Conservation (phyloP, 2,329 filamentous ascomycete species). For the Blastomyces silverae region DNA sequence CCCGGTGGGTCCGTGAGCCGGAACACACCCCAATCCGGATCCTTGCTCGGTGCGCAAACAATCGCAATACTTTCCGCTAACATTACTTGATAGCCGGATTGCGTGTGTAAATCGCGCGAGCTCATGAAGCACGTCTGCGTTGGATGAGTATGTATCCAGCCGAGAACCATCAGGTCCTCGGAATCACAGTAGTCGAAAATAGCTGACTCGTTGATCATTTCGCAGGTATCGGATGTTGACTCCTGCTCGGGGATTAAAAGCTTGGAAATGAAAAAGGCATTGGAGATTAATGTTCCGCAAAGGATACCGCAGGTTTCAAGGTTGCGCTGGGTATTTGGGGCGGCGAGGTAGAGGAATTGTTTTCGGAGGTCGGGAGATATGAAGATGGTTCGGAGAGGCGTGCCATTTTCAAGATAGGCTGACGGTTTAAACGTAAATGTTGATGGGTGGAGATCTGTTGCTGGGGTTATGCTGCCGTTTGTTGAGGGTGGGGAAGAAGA, state of each 20-base stretch:
- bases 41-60: slow-evolving; percentile 80
- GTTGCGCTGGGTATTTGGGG: slow-evolving; percentile 68
- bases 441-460: slow-evolving; percentile 35
- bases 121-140: slow-evolving; percentile 98
- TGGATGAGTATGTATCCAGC: slow-evolving; percentile 98
- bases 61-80: slow-evolving; percentile 94
- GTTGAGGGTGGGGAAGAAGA: slow-evolving; percentile 26
- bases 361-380: slow-evolving; percentile 68
- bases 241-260: slow-evolving; percentile 88
- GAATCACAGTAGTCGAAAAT: slow-evolving; percentile 85
- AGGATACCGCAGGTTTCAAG: slow-evolving; percentile 94
- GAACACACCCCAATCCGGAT: slow-evolving; percentile 76
- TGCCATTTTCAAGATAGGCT: slow-evolving; percentile 83
- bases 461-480: slow-evolving; percentile 24
- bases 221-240: slow-evolving; percentile 86
- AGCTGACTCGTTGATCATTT: slow-evolving; percentile 77
- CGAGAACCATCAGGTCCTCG: slow-evolving; percentile 76
- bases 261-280: slow-evolving; percentile 83
- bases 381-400: slow-evolving; percentile 79
- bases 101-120: slow-evolving; percentile 85
- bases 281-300: slow-evolving; percentile 82
- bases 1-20: slow-evolving; percentile 89
- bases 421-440: slow-evolving; percentile 75
- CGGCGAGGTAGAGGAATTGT: slow-evolving; percentile 66
- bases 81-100: slow-evolving; percentile 92